Percentiles rank a stretch among this genome's conserved stretches.
Evolutionary conservation across 2,329 filamentous ascomycete genomes (phyloP).

Genomic region (Tolypocladium cylindrosporum): DNA sequence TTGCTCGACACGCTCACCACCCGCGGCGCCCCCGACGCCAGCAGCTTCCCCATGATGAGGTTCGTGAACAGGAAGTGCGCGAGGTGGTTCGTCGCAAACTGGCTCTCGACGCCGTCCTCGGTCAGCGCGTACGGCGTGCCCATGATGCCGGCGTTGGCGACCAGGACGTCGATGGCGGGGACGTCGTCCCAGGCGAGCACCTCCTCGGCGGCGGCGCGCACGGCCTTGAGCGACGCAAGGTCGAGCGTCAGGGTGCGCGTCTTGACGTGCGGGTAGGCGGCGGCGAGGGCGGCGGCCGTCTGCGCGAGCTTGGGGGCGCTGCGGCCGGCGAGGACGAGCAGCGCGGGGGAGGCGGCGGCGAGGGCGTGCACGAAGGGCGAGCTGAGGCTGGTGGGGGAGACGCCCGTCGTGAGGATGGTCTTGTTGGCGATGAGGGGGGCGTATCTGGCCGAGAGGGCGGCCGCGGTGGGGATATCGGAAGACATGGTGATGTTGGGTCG

Average conservation of each 20-base stretch:
- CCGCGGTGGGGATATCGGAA: constrained; percentile 8
- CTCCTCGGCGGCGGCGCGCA: constrained; percentile 25
- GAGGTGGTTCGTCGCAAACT: constrained; percentile 35
- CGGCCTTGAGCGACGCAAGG: constrained; percentile 23
- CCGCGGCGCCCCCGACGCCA: constrained; percentile 21
- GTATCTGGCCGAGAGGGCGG: constrained; percentile 17
- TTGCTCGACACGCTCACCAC: constrained; percentile 31
- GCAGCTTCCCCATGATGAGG: constrained; percentile 31
- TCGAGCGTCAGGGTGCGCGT: constrained; percentile 23
- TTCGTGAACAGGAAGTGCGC: constrained; percentile 36
- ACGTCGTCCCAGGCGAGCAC: constrained; percentile 14
- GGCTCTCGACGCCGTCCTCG: constrained; percentile 29
- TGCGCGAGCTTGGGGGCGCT: constrained; percentile 26
- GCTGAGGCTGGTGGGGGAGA: constrained; percentile 29
- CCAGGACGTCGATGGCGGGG: constrained; percentile 24
- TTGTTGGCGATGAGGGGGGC: constrained; percentile 23
- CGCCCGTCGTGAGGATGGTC: constrained; percentile 31
- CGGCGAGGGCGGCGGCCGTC: constrained; percentile 24
- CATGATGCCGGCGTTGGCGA: constrained; percentile 36
- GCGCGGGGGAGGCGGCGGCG: constrained; percentile 26
- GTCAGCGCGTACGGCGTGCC: constrained; percentile 19
- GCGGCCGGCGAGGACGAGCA: constrained; percentile 37
- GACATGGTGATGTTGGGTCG: background rate
- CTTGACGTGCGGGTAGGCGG: constrained; percentile 19
- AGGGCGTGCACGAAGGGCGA: constrained; percentile 12